Conservation (phyloP, 192 early-diverging fungal species). For the Umbelopsis vinacea region DNA sequence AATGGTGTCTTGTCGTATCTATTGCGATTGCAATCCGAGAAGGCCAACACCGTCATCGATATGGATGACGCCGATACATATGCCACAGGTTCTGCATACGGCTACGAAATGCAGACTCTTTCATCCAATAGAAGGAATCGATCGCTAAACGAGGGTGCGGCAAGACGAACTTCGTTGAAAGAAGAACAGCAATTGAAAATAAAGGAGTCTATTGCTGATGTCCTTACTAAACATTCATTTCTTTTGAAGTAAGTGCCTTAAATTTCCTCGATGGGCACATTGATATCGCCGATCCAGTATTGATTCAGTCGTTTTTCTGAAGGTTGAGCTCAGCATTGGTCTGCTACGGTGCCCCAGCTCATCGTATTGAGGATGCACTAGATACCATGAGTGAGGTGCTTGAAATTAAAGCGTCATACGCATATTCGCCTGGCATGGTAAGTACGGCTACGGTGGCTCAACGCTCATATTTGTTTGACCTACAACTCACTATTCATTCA, state of each 20-base stretch:
- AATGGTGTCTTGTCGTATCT: conserved; percentile 6
- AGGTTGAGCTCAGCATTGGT: conserved; percentile 42
- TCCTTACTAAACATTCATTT: conserved; percentile 9
- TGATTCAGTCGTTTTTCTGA: not conserved
- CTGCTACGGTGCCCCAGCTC: conserved; percentile 43
- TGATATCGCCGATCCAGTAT: not conserved
- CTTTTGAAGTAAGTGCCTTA: not conserved
- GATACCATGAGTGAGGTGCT: conserved; percentile 32
- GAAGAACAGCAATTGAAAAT: conserved; percentile 17
- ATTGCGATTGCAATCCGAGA: conserved; percentile 5
- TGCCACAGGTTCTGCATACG: conserved; percentile 1
- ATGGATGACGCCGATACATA: conserved; percentile 5
- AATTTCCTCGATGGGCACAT: not conserved
- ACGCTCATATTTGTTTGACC: too few species aligned
- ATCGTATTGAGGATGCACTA: conserved; percentile 44
- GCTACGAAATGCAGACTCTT: not conserved
- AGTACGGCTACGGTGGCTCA: too few species aligned
- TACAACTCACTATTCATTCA: too few species aligned
- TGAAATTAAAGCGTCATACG: conserved; percentile 41
- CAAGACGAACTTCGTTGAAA: conserved; percentile 26
- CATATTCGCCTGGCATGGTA: conserved; percentile 39
- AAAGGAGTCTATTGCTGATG: conserved; percentile 15
- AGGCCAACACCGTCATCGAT: conserved; percentile 6
- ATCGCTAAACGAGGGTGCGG: conserved; percentile 21
- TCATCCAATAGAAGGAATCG: conserved; percentile 9